Evolutionary conservation across 2,329 filamentous ascomycete species (phyloP).

Genomic region (Lachnellula hyalina): DNA sequence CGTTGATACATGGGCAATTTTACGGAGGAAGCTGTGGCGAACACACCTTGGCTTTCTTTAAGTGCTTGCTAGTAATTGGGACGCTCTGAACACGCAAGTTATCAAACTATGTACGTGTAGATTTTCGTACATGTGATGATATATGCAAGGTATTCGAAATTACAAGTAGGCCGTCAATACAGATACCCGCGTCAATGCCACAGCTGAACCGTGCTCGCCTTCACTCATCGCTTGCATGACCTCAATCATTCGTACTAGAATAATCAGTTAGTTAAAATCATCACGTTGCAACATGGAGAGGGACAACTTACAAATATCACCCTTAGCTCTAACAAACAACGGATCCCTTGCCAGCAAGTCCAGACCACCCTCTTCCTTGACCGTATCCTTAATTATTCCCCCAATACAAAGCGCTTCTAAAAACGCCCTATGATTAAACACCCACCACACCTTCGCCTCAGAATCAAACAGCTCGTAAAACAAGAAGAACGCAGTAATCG

Average conservation of each 20-base stretch:
- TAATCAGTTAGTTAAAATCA: conserved; percentile 1
- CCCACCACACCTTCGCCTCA: conserved; percentile 79
- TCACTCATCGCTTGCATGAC: conserved; percentile 57
- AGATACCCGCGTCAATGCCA: conserved; percentile 53
- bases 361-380: conserved; percentile 40
- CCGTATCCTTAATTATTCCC: conserved; percentile 50
- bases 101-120: background rate
- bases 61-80: background rate
- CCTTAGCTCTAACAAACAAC: conserved; percentile 53
- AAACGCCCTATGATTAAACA: conserved; percentile 76
- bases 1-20: background rate
- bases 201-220: conserved; percentile 50
- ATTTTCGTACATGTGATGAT: background rate
- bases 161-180: conserved; percentile 48
- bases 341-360: conserved; percentile 47
- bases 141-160: background rate
- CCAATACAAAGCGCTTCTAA: conserved; percentile 68
- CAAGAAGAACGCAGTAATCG: conserved; percentile 69
- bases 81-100: background rate
- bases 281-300: background rate
- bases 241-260: conserved; percentile 54
- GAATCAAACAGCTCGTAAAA: conserved; percentile 62
- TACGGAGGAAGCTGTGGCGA: background rate
- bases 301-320: conserved; percentile 52
- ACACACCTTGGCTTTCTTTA: no score